Base-by-base conservation (phyloP, 2,329 filamentous ascomycete species). In the Fusarium veterinarium region DNA sequence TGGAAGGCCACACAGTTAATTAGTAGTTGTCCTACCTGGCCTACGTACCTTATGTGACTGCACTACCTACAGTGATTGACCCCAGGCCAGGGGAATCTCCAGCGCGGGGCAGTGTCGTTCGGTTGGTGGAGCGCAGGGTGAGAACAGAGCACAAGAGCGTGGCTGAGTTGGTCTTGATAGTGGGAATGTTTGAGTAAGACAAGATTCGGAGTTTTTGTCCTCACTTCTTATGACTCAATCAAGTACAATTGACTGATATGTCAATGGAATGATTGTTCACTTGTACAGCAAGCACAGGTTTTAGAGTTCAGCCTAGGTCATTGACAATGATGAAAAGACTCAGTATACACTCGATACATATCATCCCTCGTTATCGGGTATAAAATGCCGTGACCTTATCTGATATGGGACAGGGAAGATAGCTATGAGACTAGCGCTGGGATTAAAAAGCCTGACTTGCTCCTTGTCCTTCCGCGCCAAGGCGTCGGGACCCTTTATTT, bases 31-130 rank as follows among this genome's bases (percentile, higher is more conserved):
- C 61, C 40, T 31, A 31, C 23, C 20, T 41, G 61, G 48, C 51
- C 44, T 31, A 25, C 23, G 30, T 42, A 41, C 25, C 56, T 23
- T 20, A n/a, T 31, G 31, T n/a, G 31, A 33, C 45, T 53, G 20
- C 35, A 53, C n/a, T 40, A 41, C 37, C 48, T 57, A 58, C 58
- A 46, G 49, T 57, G 33, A 30, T 40, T 25, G 45, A 65, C 64
- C 61, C 60, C 62, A 61, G 62, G 40, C 62, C 64, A 68, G 65
- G 65, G 64, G 65, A 55, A 46, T 49, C 35, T 49, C 37, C 62
- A 57, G 67, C 71, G 71, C 62, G 71, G 71, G 71, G 67, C 71
- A 72, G 71, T 74, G 71, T 74, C 56, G 52, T 69, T 64, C 71
- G 63, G 71, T 55, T 53, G 45, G 71, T 74, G 71, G 71, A 73